These are phyloP conservation scores for Pinus taeda DNA, from an alignment of 75 land plant genomes.

Conservation along the genomic window DNA sequence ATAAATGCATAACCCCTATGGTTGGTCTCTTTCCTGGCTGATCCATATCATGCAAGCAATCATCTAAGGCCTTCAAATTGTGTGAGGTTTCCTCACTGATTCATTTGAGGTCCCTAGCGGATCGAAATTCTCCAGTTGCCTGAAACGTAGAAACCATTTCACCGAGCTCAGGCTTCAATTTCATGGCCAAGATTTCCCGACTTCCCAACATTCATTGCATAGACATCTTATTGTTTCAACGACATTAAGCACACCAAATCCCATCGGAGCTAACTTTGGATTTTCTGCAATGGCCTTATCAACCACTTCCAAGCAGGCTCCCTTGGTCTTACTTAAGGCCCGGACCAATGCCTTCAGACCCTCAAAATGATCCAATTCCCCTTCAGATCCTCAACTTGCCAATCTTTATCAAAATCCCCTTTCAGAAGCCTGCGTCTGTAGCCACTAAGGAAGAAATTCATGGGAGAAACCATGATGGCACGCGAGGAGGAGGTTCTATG, in stretches of 20 bases:
- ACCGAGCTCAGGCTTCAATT: constrained; percentile 37
- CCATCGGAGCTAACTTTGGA: constrained; percentile 92
- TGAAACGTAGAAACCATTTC: constrained; percentile 14
- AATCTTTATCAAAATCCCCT: constrained; percentile 26
- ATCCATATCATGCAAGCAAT: constrained; percentile 6
- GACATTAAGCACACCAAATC: constrained; percentile 95
- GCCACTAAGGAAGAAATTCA: too few relatives aligned
- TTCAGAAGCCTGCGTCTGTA: constrained; percentile 4
- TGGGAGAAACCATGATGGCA: too few relatives aligned
- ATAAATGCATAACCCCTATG: constrained; percentile 72
- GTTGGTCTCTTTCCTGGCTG: constrained; percentile 22
- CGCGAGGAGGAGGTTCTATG: too few relatives aligned
- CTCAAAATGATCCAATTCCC: constrained; percentile 41
- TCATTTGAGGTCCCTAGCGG: constrained; percentile 37
- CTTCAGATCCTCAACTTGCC: constrained; percentile 2
- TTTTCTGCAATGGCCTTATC: constrained; percentile 73
- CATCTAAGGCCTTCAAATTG: constrained; percentile 11
- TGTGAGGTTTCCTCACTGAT: constrained; percentile 54
- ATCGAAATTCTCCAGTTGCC: not conserved
- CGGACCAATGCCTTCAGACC: constrained; percentile 58
- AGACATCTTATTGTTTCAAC: constrained; percentile 93
- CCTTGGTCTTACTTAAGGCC: constrained; percentile 62
- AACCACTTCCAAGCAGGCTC: constrained; percentile 69
- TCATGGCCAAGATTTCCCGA: constrained; percentile 76
- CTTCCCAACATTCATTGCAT: constrained; percentile 96